These are phyloP conservation scores for Clonostachys solani DNA, from an alignment of 2,329 filamentous ascomycete species.

Conservation along the genomic window DNA sequence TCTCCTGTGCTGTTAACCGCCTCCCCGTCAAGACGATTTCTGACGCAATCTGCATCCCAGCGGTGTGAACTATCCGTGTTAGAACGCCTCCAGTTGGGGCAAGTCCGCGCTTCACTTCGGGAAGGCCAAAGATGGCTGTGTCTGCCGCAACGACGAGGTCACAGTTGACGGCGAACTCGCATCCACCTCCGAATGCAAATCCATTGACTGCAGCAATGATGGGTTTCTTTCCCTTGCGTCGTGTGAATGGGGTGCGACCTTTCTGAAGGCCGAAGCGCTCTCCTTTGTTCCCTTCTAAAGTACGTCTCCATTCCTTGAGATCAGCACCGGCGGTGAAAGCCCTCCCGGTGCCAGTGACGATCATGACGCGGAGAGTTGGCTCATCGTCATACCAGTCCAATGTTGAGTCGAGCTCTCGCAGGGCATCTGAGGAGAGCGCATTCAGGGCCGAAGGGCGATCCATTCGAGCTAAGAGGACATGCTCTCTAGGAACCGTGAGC, in stretches of 20 bases:
- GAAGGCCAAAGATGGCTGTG: constrained; percentile 44
- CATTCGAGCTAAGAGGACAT: no score
- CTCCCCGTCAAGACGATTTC: constrained; percentile 45
- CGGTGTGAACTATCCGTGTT: constrained; percentile 40
- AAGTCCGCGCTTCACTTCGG: constrained; percentile 50
- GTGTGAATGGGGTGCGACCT: constrained; percentile 27
- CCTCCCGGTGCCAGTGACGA: constrained; percentile 46
- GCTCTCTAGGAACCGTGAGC: no score
- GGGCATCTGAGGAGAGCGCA: no score
- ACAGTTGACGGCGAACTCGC: constrained; percentile 51
- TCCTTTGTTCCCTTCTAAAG: no score
- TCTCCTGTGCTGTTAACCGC: constrained; percentile 36
- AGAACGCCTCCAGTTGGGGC: constrained; percentile 47
- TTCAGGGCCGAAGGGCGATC: no score
- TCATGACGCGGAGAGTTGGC: constrained; percentile 37
- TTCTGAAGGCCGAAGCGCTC: background rate
- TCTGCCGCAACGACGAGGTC: constrained; percentile 49
- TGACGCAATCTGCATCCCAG: constrained; percentile 38
- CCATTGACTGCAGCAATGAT: constrained; percentile 58
- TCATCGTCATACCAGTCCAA: constrained; percentile 50
- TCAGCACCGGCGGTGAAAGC: constrained; percentile 53
- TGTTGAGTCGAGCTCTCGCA: constrained; percentile 37
- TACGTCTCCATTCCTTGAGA: constrained; percentile 13
- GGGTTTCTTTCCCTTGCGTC: constrained; percentile 54
- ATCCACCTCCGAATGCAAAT: constrained; percentile 50